These are phyloP conservation scores for Metschnikowia koreensis DNA, from an alignment of 805 yeast genomes.

Conservation along the genomic window DNA sequence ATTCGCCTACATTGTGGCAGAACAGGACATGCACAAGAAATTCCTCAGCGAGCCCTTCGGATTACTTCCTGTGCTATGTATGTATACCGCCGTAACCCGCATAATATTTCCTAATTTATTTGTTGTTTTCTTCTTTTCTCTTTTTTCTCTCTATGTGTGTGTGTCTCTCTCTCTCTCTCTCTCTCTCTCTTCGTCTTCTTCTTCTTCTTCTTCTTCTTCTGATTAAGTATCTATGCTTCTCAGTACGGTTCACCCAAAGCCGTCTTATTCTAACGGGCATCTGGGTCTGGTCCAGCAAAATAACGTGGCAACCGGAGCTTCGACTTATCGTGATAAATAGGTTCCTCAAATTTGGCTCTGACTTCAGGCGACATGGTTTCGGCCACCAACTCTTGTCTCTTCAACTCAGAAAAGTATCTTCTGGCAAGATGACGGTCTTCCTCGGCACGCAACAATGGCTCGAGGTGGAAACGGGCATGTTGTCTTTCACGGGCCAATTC, in stretches of 20 bases:
- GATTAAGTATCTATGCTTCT: not conserved
- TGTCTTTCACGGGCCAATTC: conserved; percentile 73
- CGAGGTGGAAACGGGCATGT: conserved; percentile 72
- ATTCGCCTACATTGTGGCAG: too few species aligned
- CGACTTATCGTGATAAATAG: conserved; percentile 43
- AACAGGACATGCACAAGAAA: too few species aligned
- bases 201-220: not conserved
- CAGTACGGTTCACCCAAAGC: not conserved
- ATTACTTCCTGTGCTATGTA: too few species aligned
- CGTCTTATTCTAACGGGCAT: conserved; percentile 19
- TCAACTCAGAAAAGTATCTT: conserved; percentile 61
- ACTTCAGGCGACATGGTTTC: conserved; percentile 41
- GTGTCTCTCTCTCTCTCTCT: too few species aligned
- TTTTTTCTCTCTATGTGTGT: too few species aligned
- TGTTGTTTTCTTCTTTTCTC: too few species aligned
- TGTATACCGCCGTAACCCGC: too few species aligned
- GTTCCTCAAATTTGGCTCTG: conserved; percentile 42
- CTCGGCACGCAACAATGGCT: conserved; percentile 78
- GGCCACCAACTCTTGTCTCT: conserved; percentile 58
- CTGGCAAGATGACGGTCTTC: conserved; percentile 76
- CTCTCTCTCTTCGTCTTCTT: not conserved
- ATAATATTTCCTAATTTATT: too few species aligned
- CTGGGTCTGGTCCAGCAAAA: conserved; percentile 40
- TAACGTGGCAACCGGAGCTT: conserved; percentile 44
- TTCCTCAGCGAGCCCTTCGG: too few species aligned